Conservation (phyloP, 1,284 basidiomycete species). For the Cutaneotrichosporon cutaneum region DNA sequence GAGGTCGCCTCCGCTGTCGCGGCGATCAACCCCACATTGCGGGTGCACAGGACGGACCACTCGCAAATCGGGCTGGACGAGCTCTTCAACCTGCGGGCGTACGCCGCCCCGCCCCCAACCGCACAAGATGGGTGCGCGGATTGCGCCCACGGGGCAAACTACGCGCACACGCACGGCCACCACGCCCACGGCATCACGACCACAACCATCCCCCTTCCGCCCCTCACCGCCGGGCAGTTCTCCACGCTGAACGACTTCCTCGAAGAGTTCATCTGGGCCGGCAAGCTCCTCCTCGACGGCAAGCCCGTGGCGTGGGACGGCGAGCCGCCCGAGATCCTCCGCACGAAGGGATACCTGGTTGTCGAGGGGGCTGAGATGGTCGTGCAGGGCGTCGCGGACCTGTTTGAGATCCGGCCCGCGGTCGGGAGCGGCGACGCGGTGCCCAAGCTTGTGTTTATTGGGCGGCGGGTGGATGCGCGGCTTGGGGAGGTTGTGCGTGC, state of each 20-base stretch:
- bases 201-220: constrained; percentile 64
- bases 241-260: constrained; percentile 70
- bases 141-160: constrained; percentile 47
- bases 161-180: constrained; percentile 29
- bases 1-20: constrained; percentile 62
- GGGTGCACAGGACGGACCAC: constrained; percentile 67
- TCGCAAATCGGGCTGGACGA: constrained; percentile 66
- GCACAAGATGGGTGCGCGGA: not conserved
- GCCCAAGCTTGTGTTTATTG: constrained; percentile 77
- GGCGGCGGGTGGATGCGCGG: constrained; percentile 64
- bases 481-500: constrained; percentile 22
- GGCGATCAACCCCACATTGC: constrained; percentile 70
- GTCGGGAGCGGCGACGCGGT: not conserved
- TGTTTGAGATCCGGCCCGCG: constrained; percentile 67
- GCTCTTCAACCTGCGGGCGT: constrained; percentile 78
- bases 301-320: constrained; percentile 20
- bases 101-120: constrained; percentile 46
- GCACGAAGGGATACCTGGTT: constrained; percentile 76
- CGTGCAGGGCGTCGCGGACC: constrained; percentile 79
- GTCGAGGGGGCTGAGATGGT: constrained; percentile 60
- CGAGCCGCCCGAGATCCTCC: constrained; percentile 59
- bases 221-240: constrained; percentile 52
- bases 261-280: constrained; percentile 73
- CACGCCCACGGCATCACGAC: constrained; percentile 61
- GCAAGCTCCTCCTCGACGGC: constrained; percentile 21